Evolutionary conservation across 805 yeast species (phyloP).

Genomic region (Barnettozyma populi): DNA sequence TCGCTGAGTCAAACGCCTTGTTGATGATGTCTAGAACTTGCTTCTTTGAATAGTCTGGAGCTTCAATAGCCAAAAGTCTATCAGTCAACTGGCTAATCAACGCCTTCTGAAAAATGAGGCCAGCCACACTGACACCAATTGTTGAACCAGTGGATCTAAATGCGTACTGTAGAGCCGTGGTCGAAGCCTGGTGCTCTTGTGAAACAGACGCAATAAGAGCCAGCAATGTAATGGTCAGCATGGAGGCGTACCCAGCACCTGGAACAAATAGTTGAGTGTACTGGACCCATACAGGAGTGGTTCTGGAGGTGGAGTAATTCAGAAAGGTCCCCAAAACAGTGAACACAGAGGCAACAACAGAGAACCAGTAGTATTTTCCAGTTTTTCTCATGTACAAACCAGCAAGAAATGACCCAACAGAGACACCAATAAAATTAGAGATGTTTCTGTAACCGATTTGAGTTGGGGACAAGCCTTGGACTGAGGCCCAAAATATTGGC

Average conservation of each 20-base stretch:
- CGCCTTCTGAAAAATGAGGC: constrained; percentile 56
- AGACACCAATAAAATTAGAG: constrained; percentile 62
- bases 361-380: constrained; percentile 54
- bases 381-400: constrained; percentile 65
- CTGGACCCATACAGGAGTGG: constrained; percentile 32
- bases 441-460: constrained; percentile 50
- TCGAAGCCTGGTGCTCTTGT: constrained; percentile 65
- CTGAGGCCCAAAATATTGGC: constrained; percentile 63
- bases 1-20: constrained; percentile 45
- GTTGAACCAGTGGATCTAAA: constrained; percentile 87
- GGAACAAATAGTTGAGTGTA: constrained; percentile 42
- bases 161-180: constrained; percentile 86
- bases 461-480: constrained; percentile 46
- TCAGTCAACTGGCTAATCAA: constrained; percentile 29
- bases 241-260: constrained; percentile 62
- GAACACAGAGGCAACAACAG: constrained; percentile 36
- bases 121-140: constrained; percentile 66
- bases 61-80: constrained; percentile 16
- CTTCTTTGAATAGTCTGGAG: constrained; percentile 14
- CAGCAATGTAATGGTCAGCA: constrained; percentile 65
- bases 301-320: constrained; percentile 24
- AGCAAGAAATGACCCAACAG: constrained; percentile 59
- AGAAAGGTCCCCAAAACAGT: constrained; percentile 42
- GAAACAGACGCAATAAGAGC: constrained; percentile 77
- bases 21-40: constrained; percentile 27